Percentiles rank a stretch among this genome's conserved stretches.
These are phyloP conservation scores for Gyromitra esculenta DNA, from an alignment of 2,329 filamentous ascomycete genomes.

Conservation along the genomic window DNA sequence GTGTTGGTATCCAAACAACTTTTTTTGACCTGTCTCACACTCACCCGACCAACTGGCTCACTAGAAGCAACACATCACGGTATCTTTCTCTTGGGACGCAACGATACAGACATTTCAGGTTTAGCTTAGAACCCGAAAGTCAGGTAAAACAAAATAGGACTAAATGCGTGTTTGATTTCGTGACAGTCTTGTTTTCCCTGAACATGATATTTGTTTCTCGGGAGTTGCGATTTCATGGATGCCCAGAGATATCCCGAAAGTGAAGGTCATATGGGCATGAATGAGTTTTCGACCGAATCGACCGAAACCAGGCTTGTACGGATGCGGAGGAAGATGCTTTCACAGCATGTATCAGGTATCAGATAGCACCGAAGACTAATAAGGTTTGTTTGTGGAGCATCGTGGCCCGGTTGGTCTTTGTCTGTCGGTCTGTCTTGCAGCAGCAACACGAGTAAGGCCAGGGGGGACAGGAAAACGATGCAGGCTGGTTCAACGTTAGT, in stretches of 20 bases:
- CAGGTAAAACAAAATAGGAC: conserved; percentile 21
- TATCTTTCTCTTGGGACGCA: conserved; percentile 26
- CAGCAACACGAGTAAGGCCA: conserved; percentile 32
- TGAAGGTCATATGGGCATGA: conserved; percentile 33
- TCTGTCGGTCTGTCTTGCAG: conserved; percentile 38
- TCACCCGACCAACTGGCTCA: conserved; percentile 45
- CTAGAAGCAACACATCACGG: conserved; percentile 31
- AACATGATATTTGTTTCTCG: conserved; percentile 35
- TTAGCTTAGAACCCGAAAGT: conserved; percentile 6
- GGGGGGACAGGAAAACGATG: conserved; percentile 37
- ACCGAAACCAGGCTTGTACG: conserved; percentile 25
- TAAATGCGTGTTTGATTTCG: conserved; percentile 1
- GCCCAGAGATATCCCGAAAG: neutral
- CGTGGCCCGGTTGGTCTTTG: conserved; percentile 42
- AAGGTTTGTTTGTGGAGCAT: conserved; percentile 50
- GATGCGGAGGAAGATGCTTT: conserved; percentile 26
- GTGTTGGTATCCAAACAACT: conserved; percentile 35
- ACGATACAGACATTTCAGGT: conserved; percentile 25
- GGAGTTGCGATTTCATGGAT: conserved; percentile 26
- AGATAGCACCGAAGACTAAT: conserved; percentile 39
- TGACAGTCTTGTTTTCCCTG: conserved; percentile 3
- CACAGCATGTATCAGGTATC: neutral
- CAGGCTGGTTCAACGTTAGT: conserved; percentile 9
- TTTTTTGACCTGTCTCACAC: conserved; percentile 39
- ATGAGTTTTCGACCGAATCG: conserved; percentile 18